Percentiles rank a stretch among this genome's conserved stretches.
Conservation (phyloP, 2,329 filamentous ascomycete species). For the Paecilomyces dactylethromorphus region DNA sequence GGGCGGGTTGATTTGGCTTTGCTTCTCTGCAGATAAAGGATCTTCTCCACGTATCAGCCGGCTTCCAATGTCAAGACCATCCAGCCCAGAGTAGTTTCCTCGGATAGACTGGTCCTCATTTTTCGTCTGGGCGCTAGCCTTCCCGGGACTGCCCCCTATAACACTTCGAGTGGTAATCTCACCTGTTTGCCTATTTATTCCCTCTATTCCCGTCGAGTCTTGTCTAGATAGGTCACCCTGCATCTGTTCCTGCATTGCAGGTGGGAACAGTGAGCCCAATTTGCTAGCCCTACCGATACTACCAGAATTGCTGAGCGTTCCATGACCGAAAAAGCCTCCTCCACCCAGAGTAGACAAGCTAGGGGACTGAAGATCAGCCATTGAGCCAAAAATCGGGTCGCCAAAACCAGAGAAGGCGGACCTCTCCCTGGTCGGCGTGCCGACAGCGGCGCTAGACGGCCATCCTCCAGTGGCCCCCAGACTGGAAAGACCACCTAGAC, state of each 20-base stretch:
- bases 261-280: conserved; percentile 78
- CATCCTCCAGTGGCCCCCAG: conserved; percentile 45
- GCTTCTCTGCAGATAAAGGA: conserved; percentile 21
- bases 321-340: conserved; percentile 57
- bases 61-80: conserved; percentile 4
- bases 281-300: conserved; percentile 73
- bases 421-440: conserved; percentile 60
- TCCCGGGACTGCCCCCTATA: conserved; percentile 58
- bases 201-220: conserved; percentile 51
- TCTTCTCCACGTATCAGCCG: conserved; percentile 12
- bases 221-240: conserved; percentile 57
- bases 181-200: conserved; percentile 54
- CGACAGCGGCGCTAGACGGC: conserved; percentile 61
- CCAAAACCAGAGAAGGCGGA: conserved; percentile 48
- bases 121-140: conserved; percentile 17
- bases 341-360: conserved; percentile 33
- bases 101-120: conserved; percentile 33
- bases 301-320: conserved; percentile 50
- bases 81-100: conserved; percentile 23
- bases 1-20: conserved; percentile 20
- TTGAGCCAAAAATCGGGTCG: conserved; percentile 63
- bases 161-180: conserved; percentile 34
- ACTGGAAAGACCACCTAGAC: conserved; percentile 46
- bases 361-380: conserved; percentile 63
- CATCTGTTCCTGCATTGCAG: conserved; percentile 88